Base-by-base conservation (phyloP, 805 yeast genomes). In the Metschnikowia corniflorae region DNA sequence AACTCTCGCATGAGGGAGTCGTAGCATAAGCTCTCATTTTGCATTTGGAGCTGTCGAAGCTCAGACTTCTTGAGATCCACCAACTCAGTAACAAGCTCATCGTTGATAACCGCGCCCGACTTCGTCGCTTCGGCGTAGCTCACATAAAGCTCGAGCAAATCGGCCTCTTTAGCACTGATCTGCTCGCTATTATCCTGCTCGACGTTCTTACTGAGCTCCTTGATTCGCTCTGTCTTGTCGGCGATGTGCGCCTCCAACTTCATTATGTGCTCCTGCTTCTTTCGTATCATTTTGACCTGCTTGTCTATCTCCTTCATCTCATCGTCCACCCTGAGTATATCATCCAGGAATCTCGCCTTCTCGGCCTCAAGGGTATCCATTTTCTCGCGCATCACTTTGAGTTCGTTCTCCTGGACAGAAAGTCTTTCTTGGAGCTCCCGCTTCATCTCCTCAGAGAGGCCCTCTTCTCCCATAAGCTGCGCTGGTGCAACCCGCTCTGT, bases 131-230 rank as follows among this genome's bases (percentile, higher is more conserved):
- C 20, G 52, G 60, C 26, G 38, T 35, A 26, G 30, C 41, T 31
- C 6, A 29, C n/a, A 35, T 55, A 54, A 28, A 47, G 47, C 9
- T 48, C 50, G 15, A 45, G 38, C 7, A 67, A 50, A 32, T 54
- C 49, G 1, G 31, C 27, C 28, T 67, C 63, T 8, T 65, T 51
- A 7, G 55, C 58, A 12, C 51, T 50, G 5, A 68, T 66, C 35
- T 67, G 70, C 3, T 58, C 59, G 3, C 68, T 55, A 33, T 68
- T 65, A 46, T 76, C 80, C 34, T 2, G 73, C 54, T 33, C 70
- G 5, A 43, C 42, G 13, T 40, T 41, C 17, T 27, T 30, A 5
- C 33, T 32, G 7, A 48, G 47, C 21, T 25, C 35, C n/a, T 38
- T 30, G 9, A 48, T 48, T 13, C 38, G 40, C n/a, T 29, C 29